phyloP scores from a whole-genome alignment of 2,329 filamentous ascomycete species.

The Hypocreales sp. region DNA sequence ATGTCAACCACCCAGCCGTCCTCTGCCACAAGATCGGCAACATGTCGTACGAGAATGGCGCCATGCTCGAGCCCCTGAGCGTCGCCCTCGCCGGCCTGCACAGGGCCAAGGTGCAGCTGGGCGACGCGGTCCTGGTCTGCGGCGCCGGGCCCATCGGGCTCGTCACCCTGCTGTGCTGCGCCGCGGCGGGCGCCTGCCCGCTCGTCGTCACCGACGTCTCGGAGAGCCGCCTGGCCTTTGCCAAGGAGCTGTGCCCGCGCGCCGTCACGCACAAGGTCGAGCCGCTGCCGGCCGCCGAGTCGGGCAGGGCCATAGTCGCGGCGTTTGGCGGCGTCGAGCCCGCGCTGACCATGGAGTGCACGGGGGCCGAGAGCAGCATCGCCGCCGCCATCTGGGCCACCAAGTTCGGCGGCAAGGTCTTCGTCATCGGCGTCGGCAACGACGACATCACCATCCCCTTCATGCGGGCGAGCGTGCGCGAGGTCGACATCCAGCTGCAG shows the following conservation, averaged over 20 bases:
- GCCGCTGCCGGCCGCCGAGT: constrained; percentile 50
- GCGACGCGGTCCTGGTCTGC: constrained; percentile 78
- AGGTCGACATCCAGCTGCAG: constrained; percentile 92
- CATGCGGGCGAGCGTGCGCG: constrained; percentile 78
- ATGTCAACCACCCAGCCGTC: constrained; percentile 84
- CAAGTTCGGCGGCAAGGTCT: constrained; percentile 94
- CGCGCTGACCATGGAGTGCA: constrained; percentile 76
- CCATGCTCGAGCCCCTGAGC: constrained; percentile 76
- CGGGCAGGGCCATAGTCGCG: constrained; percentile 49
- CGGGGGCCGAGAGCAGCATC: constrained; percentile 83
- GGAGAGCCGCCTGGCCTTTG: constrained; percentile 68
- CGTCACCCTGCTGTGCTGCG: constrained; percentile 69
- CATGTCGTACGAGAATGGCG: constrained; percentile 85
- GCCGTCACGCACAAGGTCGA: constrained; percentile 71
- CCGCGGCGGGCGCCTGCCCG: constrained; percentile 77
- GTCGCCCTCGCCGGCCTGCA: constrained; percentile 84
- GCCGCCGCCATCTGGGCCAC: constrained; percentile 73
- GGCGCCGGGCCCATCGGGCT: constrained; percentile 84
- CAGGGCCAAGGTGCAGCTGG: constrained; percentile 63
- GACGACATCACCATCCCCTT: constrained; percentile 94
- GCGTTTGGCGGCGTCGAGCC: constrained; percentile 70
- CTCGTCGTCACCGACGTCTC: constrained; percentile 94
- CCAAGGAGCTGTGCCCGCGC: constrained; percentile 65
- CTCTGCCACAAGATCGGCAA: constrained; percentile 95
- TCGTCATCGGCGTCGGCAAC: constrained; percentile 89